Percentiles rank a stretch among this genome's conserved stretches.
These are phyloP conservation scores for Monosporascus sp. DNA, from an alignment of 2,329 filamentous ascomycete genomes.

Conservation along the genomic window DNA sequence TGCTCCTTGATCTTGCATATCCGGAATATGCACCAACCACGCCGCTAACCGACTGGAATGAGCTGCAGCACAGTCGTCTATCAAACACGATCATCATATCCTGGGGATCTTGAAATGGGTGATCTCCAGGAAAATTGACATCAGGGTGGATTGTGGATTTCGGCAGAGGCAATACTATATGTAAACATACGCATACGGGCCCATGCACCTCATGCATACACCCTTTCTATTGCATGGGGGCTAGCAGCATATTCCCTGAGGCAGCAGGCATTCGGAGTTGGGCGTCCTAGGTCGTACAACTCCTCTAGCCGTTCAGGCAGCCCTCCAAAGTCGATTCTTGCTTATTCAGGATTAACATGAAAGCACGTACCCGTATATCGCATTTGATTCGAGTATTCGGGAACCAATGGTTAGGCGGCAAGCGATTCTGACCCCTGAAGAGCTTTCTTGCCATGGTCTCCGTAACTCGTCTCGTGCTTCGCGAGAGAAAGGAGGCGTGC, in stretches of 20 bases:
- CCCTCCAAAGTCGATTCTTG: conserved; percentile 8
- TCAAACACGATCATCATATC: conserved; percentile 11
- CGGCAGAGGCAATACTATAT: conserved; percentile 11
- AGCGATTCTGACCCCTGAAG: neutral
- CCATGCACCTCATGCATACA: conserved; percentile 3
- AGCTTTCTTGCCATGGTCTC: neutral
- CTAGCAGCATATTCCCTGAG: conserved; percentile 13
- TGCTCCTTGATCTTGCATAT: conserved; percentile 21
- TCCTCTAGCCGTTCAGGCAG: conserved; percentile 21
- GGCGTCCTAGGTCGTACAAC: conserved; percentile 18
- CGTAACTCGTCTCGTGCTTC: neutral
- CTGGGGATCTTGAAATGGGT: conserved; percentile 10
- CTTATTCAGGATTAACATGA: conserved; percentile 8
- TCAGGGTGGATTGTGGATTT: conserved; percentile 12
- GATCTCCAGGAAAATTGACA: conserved; percentile 12
- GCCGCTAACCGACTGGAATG: conserved; percentile 7
- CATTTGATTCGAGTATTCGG: neutral
- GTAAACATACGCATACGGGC: conserved; percentile 8
- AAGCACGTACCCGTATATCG: conserved; percentile 2
- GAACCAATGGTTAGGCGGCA: neutral
- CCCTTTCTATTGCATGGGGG: conserved; percentile 1
- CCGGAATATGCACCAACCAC: conserved; percentile 12
- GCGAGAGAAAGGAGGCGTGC: neutral
- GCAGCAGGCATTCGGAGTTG: conserved; percentile 22
- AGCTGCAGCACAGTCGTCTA: conserved; percentile 5